Percentiles rank a stretch among this genome's conserved stretches.
phyloP scores from a whole-genome alignment of 2,329 filamentous ascomycete genomes.

The Diplodia sapinea region DNA sequence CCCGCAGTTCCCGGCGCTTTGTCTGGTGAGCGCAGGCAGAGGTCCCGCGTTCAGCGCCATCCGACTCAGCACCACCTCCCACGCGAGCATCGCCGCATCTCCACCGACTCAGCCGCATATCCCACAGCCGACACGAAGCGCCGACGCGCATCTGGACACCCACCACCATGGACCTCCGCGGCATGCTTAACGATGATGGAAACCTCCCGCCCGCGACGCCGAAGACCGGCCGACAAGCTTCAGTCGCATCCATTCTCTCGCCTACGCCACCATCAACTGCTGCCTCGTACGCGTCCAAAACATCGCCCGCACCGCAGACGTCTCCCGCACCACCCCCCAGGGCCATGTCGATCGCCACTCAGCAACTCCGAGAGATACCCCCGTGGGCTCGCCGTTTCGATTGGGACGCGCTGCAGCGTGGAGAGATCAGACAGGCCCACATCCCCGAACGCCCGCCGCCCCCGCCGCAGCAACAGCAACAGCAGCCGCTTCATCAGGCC shows the following conservation, averaged over 20 bases:
- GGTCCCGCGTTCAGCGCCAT: conserved; percentile 4
- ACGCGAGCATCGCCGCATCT: conserved; percentile 4
- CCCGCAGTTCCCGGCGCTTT: neutral
- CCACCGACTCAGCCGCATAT: conserved; percentile 27
- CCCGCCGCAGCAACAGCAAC: conserved; percentile 32
- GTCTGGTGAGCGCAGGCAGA: conserved; percentile 15
- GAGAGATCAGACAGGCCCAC: conserved; percentile 34
- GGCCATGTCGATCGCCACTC: neutral
- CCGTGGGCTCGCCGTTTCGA: conserved; percentile 30
- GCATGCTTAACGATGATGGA: conserved; percentile 29
- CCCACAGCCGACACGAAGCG: conserved; percentile 8
- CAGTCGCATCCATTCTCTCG: conserved; percentile 24
- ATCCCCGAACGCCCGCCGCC: conserved; percentile 21
- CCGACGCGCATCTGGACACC: conserved; percentile 3
- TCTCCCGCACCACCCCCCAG: conserved; percentile 12
- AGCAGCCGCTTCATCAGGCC: conserved; percentile 33
- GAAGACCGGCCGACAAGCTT: conserved; percentile 27
- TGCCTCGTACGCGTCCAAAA: conserved; percentile 23
- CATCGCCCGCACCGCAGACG: conserved; percentile 18
- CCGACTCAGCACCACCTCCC: conserved; percentile 13
- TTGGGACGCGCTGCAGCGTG: conserved; percentile 31
- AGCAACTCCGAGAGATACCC: neutral
- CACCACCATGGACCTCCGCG: conserved; percentile 28
- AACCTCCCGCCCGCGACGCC: conserved; percentile 23
- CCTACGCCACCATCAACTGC: conserved; percentile 28